Evolutionary conservation across 352 stramenopile genomes (phyloP).

Genomic region (Phytopythium mirpurense): DNA sequence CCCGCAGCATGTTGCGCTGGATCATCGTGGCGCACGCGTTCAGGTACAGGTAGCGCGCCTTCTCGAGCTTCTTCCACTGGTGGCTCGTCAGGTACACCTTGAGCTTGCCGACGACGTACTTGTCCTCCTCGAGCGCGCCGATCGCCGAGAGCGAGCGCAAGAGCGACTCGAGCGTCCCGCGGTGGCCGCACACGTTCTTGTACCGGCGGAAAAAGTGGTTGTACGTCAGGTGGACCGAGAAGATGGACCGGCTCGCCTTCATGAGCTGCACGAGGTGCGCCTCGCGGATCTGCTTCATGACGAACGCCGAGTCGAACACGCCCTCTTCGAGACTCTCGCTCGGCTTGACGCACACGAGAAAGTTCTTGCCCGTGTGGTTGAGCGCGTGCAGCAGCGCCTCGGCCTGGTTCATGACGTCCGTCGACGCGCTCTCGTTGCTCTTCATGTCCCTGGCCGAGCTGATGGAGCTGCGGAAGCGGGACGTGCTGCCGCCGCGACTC

Average conservation of each 20-base stretch:
- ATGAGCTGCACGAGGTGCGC: constrained; percentile 73
- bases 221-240: constrained; percentile 70
- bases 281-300: constrained; percentile 67
- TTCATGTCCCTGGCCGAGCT: constrained; percentile 40
- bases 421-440: constrained; percentile 37
- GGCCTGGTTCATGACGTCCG: constrained; percentile 60
- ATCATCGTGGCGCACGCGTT: constrained; percentile 83
- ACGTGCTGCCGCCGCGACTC: constrained; percentile 30
- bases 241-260: constrained; percentile 63
- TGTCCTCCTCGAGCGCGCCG: constrained; percentile 74
- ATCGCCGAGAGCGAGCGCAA: constrained; percentile 74
- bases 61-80: constrained; percentile 79
- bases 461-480: constrained; percentile 42
- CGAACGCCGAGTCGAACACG: constrained; percentile 60
- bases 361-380: constrained; percentile 75
- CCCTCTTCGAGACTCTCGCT: constrained; percentile 57
- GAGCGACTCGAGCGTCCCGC: constrained; percentile 66
- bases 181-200: constrained; percentile 77
- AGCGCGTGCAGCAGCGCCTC: constrained; percentile 64
- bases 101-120: constrained; percentile 63
- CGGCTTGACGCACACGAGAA: constrained; percentile 79
- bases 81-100: constrained; percentile 76
- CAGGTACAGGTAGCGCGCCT: constrained; percentile 68
- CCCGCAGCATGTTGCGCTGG: constrained; percentile 73
- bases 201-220: constrained; percentile 80